Percentiles rank a stretch among this genome's conserved stretches.
Evolutionary conservation across 2,329 filamentous ascomycete species (phyloP).

Genomic region (Thielaviopsis euricoi): DNA sequence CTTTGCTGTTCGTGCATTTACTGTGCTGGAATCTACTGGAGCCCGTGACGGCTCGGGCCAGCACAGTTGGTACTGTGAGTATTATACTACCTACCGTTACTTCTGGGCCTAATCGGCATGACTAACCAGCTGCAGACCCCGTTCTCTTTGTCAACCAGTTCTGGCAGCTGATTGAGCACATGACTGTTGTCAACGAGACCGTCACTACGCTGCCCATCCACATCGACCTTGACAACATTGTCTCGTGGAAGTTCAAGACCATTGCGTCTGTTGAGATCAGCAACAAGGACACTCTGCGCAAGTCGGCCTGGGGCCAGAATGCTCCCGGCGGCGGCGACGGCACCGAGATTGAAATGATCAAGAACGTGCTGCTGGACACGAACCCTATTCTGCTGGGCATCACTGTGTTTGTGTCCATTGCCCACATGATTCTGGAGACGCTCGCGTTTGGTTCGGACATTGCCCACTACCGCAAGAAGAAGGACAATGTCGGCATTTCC

Average conservation of each 20-base stretch:
- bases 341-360: constrained; percentile 90
- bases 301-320: constrained; percentile 57
- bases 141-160: constrained; percentile 89
- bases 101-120: neutral
- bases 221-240: constrained; percentile 66
- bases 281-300: constrained; percentile 64
- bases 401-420: constrained; percentile 67
- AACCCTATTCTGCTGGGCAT: constrained; percentile 80
- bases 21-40: constrained; percentile 63
- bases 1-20: constrained; percentile 58
- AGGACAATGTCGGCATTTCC: constrained; percentile 93
- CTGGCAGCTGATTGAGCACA: constrained; percentile 86
- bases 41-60: constrained; percentile 70
- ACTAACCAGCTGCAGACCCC: constrained; percentile 33
- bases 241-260: constrained; percentile 78
- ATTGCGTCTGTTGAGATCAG: constrained; percentile 75
- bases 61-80: constrained; percentile 73
- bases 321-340: constrained; percentile 72
- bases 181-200: constrained; percentile 82
- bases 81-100: neutral
- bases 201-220: constrained; percentile 68
- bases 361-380: constrained; percentile 84
- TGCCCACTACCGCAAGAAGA: constrained; percentile 97
- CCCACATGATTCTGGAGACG: constrained; percentile 90
- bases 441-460: constrained; percentile 97